phyloP scores from a whole-genome alignment of 352 stramenopile genomes.

The Pythium sukuiense region DNA sequence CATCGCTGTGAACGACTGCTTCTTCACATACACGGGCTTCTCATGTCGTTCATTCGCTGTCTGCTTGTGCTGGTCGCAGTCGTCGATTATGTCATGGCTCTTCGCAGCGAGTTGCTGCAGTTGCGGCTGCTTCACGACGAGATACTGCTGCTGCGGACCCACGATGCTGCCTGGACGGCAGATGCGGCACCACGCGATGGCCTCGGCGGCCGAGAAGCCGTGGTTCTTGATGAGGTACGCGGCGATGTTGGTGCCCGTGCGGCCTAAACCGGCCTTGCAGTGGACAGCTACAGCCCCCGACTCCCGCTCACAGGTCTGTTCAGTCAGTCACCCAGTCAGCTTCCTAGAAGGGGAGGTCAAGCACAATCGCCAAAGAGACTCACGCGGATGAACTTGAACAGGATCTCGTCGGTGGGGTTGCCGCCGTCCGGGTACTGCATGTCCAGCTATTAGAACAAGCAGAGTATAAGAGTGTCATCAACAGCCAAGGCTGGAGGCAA shows the following conservation, averaged over 20 bases:
- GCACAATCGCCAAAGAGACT: conserved; percentile 35
- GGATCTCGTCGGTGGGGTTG: conserved; percentile 82
- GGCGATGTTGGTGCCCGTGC: conserved; percentile 95
- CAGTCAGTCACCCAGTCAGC: no score
- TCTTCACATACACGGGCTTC: no score
- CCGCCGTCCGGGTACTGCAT: conserved; percentile 95
- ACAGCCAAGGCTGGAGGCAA: no score
- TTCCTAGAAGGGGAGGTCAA: no score
- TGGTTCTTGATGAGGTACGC: conserved; percentile 97
- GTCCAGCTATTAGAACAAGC: conserved; percentile 78
- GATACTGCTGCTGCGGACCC: conserved; percentile 95
- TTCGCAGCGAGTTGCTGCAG: conserved; percentile 34
- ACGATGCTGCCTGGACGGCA: conserved; percentile 94
- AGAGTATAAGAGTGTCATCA: no score
- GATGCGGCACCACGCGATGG: conserved; percentile 95
- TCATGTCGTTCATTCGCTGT: no score
- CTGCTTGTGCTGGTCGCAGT: not conserved
- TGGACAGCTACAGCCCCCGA: conserved; percentile 93
- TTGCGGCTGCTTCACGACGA: conserved; percentile 80
- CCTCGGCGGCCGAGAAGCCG: conserved; percentile 90
- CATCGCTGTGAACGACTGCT: not conserved
- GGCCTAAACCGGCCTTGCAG: conserved; percentile 96
- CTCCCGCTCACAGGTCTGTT: conserved; percentile 57
- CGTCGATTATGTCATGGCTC: conserved; percentile 1
- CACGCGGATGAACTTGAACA: conserved; percentile 80